A percentile compares a stretch with the other conserved stretches of the same genome.
These are phyloP conservation scores for Elaphomyces granulatus DNA, from an alignment of 495 filamentous ascomycete species.

Conservation along the genomic window DNA sequence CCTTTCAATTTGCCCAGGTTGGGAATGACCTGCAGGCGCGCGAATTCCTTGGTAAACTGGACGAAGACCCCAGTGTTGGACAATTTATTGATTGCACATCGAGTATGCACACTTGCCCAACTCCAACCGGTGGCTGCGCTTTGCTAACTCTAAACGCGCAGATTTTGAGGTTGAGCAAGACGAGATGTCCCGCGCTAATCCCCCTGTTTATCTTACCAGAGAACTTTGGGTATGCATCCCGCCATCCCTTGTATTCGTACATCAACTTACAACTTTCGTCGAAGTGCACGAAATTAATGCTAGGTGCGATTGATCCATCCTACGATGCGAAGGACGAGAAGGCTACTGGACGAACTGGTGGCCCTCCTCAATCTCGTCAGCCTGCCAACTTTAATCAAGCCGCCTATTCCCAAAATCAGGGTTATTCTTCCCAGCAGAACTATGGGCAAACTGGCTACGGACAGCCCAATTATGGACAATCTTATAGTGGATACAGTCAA, in stretches of 20 bases:
- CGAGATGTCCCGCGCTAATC: conserved; percentile 43
- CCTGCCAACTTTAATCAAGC: conserved; percentile 7
- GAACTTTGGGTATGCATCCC: conserved; percentile 43
- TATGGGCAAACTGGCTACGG: conserved; percentile 15
- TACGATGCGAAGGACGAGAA: conserved; percentile 55
- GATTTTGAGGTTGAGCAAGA: conserved; percentile 54
- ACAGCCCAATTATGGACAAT: conserved; percentile 10
- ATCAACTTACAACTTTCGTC: neutral
- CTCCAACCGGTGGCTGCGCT: conserved; percentile 1
- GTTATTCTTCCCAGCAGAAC: conserved; percentile 1
- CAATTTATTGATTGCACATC: conserved; percentile 56
- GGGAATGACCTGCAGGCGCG: conserved; percentile 53
- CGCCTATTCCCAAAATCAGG: conserved; percentile 1
- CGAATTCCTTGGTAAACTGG: conserved; percentile 46
- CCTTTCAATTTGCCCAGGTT: conserved; percentile 63
- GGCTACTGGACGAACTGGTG: conserved; percentile 13
- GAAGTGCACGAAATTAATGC: conserved; percentile 51
- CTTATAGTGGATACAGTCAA: conserved; percentile 4
- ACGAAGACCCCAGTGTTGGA: conserved; percentile 49
- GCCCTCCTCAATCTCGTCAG: conserved; percentile 8
- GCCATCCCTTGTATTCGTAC: neutral
- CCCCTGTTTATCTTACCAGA: conserved; percentile 43
- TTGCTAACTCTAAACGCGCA: conserved; percentile 17
- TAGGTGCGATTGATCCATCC: conserved; percentile 51
- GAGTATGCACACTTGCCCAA: conserved; percentile 35